These are phyloP conservation scores for Flammula alnicola DNA, from an alignment of 1,284 basidiomycete species.

Conservation along the genomic window DNA sequence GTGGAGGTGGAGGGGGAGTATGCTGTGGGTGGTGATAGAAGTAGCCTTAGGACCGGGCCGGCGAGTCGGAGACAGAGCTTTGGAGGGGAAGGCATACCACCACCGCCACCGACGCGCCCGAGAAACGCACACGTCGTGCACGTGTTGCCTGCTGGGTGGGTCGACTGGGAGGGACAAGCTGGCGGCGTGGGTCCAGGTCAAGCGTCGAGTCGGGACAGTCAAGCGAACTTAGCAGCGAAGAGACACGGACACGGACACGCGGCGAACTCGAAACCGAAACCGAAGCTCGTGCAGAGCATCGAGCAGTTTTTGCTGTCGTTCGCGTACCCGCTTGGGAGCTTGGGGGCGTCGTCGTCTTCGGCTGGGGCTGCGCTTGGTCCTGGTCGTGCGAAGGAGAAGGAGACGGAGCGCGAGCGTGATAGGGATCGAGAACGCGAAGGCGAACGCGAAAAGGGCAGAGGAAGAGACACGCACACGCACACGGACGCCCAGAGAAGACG, in stretches of 20 bases:
- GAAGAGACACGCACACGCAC: background rate
- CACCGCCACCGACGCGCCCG: too few species aligned
- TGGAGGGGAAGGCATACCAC: too few species aligned
- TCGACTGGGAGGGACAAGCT: background rate
- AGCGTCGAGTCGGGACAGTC: background rate
- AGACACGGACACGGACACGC: background rate
- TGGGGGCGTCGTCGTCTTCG: background rate
- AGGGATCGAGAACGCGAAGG: background rate
- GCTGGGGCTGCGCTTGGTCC: background rate
- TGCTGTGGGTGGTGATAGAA: background rate
- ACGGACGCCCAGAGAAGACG: background rate
- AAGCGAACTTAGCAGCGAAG: background rate
- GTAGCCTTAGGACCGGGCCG: too few species aligned
- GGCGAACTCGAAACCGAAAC: too few species aligned
- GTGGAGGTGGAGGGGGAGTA: background rate
- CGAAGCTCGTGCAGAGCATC: conserved; percentile 38
- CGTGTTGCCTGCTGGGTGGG: conserved; percentile 26
- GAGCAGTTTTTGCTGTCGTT: conserved; percentile 40
- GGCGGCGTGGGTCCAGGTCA: background rate
- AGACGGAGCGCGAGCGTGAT: background rate
- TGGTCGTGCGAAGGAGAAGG: background rate
- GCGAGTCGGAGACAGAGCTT: too few species aligned
- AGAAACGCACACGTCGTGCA: conserved; percentile 30
- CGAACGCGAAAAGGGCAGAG: background rate
- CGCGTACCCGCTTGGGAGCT: conserved; percentile 28